A percentile compares a stretch with the other conserved stretches of the same genome.
phyloP scores from a whole-genome alignment of 2,329 filamentous ascomycete species.

The Paecilomyces fulvus region DNA sequence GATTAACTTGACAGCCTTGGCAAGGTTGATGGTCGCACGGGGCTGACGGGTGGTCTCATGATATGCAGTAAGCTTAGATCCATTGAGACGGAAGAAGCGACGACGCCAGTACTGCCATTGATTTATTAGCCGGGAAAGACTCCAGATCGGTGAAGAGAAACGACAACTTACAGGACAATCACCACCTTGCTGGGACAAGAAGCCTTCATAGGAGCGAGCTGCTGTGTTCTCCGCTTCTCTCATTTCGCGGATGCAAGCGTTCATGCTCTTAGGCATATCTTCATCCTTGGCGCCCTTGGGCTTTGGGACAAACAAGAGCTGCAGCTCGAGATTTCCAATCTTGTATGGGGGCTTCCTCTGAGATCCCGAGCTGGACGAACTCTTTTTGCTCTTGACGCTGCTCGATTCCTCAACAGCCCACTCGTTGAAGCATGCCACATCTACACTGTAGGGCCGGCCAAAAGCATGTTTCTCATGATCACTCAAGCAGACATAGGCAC shows the following conservation, averaged over 20 bases:
- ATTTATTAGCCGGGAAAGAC: conserved; percentile 29
- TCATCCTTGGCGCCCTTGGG: conserved; percentile 81
- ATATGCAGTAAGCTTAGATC: conserved; percentile 86
- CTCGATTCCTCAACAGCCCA: conserved; percentile 90
- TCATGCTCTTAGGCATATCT: conserved; percentile 99
- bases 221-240: conserved; percentile 78
- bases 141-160: neutral
- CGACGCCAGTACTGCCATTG: conserved; percentile 79
- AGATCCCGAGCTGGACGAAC: conserved; percentile 45
- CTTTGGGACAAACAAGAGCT: conserved; percentile 88
- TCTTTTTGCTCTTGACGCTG: conserved; percentile 91
- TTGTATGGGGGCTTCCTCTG: conserved; percentile 86
- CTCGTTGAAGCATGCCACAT: conserved; percentile 95
- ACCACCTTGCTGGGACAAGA: conserved; percentile 90
- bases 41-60: conserved; percentile 94
- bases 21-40: conserved; percentile 90
- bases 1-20: conserved; percentile 85
- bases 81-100: conserved; percentile 90
- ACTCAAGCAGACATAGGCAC: conserved; percentile 87
- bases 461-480: conserved; percentile 85
- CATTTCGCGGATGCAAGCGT: conserved; percentile 86
- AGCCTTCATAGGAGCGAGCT: conserved; percentile 73
- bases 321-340: conserved; percentile 86
- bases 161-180: conserved; percentile 83
- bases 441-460: conserved; percentile 76